Percentiles rank a stretch among this genome's conserved stretches.
Conservation (phyloP, 257 asterid genomes). For the Solanum chaucha region DNA sequence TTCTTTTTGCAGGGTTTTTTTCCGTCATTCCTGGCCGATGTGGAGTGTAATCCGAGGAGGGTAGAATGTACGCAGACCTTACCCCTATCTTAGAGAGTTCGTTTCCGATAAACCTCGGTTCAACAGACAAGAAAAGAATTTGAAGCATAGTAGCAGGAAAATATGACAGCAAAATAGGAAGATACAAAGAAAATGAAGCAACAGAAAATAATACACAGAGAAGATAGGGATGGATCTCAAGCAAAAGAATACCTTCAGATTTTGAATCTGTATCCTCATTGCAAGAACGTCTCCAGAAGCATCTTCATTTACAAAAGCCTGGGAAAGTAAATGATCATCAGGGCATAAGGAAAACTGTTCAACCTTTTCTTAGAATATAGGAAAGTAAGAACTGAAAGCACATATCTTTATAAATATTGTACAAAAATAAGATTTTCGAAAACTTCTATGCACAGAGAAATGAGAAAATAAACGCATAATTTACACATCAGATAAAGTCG, state of each 20-base stretch:
- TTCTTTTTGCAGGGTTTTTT: background rate
- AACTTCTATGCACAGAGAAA: background rate
- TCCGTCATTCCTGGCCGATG: background rate
- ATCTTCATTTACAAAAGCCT: constrained; percentile 86
- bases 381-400: background rate
- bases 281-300: constrained; percentile 85
- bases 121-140: background rate
- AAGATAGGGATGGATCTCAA: background rate
- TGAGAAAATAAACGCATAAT: background rate
- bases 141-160: background rate
- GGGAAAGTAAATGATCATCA: constrained; percentile 3
- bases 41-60: background rate
- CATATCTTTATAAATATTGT: background rate
- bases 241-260: constrained; percentile 48
- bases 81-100: background rate
- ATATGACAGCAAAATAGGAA: background rate
- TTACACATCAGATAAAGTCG: background rate
- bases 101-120: background rate
- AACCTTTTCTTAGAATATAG: background rate
- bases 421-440: background rate
- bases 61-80: background rate
- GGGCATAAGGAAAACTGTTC: background rate
- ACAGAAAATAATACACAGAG: background rate
- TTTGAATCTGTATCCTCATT: constrained; percentile 67
- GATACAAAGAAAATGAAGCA: background rate